Evolutionary conservation across 169 alveolate species (phyloP).

Genomic region (Plasmodium reichenowi): DNA sequence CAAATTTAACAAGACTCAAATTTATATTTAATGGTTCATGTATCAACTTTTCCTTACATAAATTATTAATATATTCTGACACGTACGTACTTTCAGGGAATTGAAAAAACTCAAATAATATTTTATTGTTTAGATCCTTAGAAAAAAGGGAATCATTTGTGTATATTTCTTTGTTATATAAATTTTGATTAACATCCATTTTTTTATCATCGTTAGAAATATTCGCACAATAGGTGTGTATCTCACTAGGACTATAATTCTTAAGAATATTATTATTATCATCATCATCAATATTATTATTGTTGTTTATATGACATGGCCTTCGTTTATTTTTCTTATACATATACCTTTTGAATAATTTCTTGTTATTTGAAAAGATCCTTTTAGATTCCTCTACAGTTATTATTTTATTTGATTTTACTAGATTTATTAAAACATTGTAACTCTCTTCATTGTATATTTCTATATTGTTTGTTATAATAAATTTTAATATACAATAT

Average conservation of each 20-base stretch:
- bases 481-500: constrained; percentile 77
- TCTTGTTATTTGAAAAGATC: constrained; percentile 18
- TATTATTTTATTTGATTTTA: constrained; percentile 37
- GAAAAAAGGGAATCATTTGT: constrained; percentile 60
- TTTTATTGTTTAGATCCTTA: constrained; percentile 33
- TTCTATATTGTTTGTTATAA: constrained; percentile 76
- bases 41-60: constrained; percentile 31
- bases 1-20: constrained; percentile 56
- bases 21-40: constrained; percentile 61
- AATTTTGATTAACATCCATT: neutral
- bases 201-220: neutral
- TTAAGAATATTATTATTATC: too few relatives aligned
- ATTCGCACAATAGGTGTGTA: neutral
- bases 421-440: constrained; percentile 21
- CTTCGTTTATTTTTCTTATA: constrained; percentile 2
- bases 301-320: neutral
- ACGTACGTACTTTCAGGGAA: constrained; percentile 46
- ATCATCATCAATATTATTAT: neutral
- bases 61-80: constrained; percentile 24
- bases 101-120: constrained; percentile 48
- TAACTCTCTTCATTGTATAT: constrained; percentile 75
- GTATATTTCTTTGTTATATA: neutral
- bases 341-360: constrained; percentile 16
- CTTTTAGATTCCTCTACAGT: constrained; percentile 24
- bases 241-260: neutral